Evolutionary conservation across 148 eudicot genomes (phyloP).

Genomic region (Arbutus unedo): DNA sequence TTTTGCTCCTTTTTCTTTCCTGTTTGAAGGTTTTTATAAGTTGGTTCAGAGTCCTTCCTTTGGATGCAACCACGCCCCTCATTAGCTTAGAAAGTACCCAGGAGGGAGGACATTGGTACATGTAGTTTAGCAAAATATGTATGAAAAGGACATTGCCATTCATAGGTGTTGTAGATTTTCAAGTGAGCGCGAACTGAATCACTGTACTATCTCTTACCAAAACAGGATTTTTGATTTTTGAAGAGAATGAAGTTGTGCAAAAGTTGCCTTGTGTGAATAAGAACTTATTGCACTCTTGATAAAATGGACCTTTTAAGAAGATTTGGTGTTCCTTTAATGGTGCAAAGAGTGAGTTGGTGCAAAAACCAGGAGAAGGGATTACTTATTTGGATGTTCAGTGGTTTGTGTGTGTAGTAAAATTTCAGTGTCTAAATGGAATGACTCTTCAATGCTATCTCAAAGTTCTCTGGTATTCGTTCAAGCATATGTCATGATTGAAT

Average conservation of each 20-base stretch:
- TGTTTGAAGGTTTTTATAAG: neutral
- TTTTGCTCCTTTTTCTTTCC: neutral
- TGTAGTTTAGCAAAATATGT: neutral
- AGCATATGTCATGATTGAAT: constrained; percentile 1
- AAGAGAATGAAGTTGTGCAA: neutral
- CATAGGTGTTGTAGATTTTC: neutral
- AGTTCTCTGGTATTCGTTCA: neutral
- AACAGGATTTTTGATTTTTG: too few species aligned
- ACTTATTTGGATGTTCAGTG: neutral
- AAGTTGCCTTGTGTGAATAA: neutral
- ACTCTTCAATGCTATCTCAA: neutral
- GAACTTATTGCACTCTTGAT: neutral
- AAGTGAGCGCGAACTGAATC: too few species aligned
- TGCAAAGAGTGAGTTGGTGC: neutral
- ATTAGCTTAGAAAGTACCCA: neutral
- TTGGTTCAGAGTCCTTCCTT: neutral
- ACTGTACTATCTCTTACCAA: too few species aligned
- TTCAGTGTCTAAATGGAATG: neutral
- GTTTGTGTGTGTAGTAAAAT: neutral
- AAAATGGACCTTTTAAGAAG: neutral
- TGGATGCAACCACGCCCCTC: neutral
- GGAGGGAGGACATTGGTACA: neutral
- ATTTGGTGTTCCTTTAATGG: neutral
- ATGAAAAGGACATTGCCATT: neutral
- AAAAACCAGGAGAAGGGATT: neutral